Percentiles rank a stretch among this genome's conserved stretches.
phyloP scores from a whole-genome alignment of 257 asterid species.

The Solanum pinnatisectum region DNA sequence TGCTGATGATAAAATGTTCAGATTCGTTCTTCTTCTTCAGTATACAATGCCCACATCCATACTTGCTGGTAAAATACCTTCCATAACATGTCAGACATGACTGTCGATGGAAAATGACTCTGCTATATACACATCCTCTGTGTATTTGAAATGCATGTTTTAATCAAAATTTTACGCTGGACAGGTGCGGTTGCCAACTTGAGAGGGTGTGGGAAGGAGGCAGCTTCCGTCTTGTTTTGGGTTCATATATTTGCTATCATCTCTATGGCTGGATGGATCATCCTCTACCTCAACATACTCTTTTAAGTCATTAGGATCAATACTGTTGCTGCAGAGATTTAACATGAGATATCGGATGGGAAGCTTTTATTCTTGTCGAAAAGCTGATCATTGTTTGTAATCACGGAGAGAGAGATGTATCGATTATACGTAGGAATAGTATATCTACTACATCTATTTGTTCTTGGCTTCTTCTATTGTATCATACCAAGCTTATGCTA shows the following conservation, averaged over 20 bases:
- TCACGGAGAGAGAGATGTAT: background rate
- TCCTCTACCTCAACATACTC: conserved; percentile 74
- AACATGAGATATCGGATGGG: background rate
- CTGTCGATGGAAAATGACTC: background rate
- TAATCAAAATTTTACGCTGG: background rate
- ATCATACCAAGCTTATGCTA: background rate
- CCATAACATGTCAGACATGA: background rate
- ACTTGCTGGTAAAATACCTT: conserved; percentile 53
- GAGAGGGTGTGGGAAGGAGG: conserved; percentile 95
- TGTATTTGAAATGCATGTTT: background rate
- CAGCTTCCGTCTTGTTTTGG: conserved; percentile 95
- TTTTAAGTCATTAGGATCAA: conserved; percentile 26
- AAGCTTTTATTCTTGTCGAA: background rate
- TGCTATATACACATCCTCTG: background rate
- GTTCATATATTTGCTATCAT: conserved; percentile 88
- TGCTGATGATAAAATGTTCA: conserved; percentile 83
- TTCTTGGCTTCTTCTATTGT: background rate
- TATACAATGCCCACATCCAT: conserved; percentile 98
- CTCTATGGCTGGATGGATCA: conserved; percentile 98
- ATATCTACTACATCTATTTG: background rate
- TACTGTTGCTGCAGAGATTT: background rate
- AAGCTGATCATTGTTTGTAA: background rate
- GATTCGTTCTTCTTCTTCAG: conserved; percentile 91
- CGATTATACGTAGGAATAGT: background rate
- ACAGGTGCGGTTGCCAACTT: conserved; percentile 95